These are phyloP conservation scores for Globisporangium camurandrum DNA, from an alignment of 352 stramenopile species.

Conservation along the genomic window DNA sequence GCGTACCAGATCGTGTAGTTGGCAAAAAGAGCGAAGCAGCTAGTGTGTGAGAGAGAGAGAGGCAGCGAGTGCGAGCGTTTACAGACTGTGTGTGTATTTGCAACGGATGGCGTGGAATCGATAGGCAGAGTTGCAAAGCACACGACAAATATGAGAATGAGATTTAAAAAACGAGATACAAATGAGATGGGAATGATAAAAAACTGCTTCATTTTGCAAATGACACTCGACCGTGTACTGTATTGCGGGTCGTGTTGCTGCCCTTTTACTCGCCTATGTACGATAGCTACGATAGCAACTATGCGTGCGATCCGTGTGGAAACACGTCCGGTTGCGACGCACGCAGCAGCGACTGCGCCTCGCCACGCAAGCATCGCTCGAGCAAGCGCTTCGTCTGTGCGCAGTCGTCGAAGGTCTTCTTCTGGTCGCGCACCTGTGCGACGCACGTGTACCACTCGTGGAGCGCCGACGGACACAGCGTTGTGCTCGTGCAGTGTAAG, in stretches of 20 bases:
- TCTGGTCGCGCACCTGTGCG: slow-evolving; percentile 25
- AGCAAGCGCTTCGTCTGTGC: slow-evolving; percentile 45
- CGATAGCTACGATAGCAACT: no score
- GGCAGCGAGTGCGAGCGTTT: background rate
- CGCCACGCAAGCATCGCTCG: slow-evolving; percentile 64
- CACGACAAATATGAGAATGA: no score
- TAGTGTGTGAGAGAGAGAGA: background rate
- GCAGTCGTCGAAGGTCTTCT: slow-evolving; percentile 39
- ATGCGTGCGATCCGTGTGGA: no score
- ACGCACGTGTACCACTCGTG: slow-evolving; percentile 47
- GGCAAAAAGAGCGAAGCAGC: background rate
- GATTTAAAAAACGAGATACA: no score
- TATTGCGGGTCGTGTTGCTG: no score
- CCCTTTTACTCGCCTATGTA: no score
- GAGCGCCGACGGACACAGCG: slow-evolving; percentile 43
- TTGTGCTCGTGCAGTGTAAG: slow-evolving; percentile 42
- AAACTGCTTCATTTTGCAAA: no score
- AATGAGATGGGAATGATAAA: no score
- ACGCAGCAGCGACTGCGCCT: slow-evolving; percentile 56
- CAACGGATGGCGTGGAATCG: no score
- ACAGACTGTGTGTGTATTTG: no score
- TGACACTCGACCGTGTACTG: no score
- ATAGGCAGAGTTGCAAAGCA: no score
- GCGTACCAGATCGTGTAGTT: slow-evolving; percentile 86
- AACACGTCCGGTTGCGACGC: slow-evolving; percentile 58